These are phyloP conservation scores for Posidonia australis DNA, from an alignment of 106 monocot species.

Conservation along the genomic window DNA sequence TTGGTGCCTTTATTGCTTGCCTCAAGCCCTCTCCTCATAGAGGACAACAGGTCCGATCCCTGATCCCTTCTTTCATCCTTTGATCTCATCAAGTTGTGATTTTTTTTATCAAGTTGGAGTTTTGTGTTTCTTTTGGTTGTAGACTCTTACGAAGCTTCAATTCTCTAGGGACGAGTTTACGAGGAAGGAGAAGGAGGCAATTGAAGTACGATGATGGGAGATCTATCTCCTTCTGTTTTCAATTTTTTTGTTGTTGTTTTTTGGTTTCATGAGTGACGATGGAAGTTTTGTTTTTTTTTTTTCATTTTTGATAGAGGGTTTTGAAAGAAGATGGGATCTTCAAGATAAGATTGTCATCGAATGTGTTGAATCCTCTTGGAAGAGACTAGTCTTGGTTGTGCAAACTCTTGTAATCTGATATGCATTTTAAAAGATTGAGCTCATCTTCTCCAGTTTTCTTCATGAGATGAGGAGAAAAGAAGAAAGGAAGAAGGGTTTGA, in stretches of 20 bases:
- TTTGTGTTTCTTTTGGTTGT: background rate
- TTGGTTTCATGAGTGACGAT: background rate
- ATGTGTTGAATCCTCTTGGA: constrained; percentile 68
- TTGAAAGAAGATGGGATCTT: constrained; percentile 74
- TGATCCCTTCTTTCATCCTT: too few species aligned
- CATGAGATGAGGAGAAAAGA: too few species aligned
- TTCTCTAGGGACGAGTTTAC: constrained; percentile 61
- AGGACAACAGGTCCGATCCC: constrained; percentile 23
- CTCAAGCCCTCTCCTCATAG: constrained; percentile 71
- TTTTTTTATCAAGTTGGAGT: too few species aligned
- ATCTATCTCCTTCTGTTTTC: background rate
- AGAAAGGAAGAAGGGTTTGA: too few species aligned
- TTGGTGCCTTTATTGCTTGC: constrained; percentile 70
- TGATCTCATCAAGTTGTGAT: too few species aligned
- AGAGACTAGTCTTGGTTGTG: too few species aligned
- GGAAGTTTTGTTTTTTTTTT: constrained; percentile 1
- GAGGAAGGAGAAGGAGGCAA: constrained; percentile 45
- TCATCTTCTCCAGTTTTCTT: too few species aligned
- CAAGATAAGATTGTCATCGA: constrained; percentile 73
- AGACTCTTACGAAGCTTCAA: constrained; percentile 84
- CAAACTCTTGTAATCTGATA: too few species aligned
- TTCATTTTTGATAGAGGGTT: constrained; percentile 73
- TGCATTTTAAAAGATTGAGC: too few species aligned
- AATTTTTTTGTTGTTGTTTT: background rate
- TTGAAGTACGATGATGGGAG: too few species aligned